Evolutionary conservation across 208 protist species (phyloP), one percentile per base, ranked within the genome.

Genomic region (Acanthamoeba polyphaga): DNA sequence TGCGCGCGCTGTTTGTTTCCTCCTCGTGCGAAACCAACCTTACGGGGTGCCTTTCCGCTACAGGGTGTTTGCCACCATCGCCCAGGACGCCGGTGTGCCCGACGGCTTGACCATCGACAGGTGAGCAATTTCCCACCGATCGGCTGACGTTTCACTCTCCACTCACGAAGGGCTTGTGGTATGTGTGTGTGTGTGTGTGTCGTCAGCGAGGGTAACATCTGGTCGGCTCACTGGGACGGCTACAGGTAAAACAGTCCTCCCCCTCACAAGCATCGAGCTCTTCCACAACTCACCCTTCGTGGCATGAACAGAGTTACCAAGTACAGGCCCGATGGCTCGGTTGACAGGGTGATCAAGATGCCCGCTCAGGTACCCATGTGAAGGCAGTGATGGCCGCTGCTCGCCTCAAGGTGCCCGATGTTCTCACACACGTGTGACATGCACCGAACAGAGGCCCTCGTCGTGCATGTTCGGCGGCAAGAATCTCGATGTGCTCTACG

Each of bases 401-500:
- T 43, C 9, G 15, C 38, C 1, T 43, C 38, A 43, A 43, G 38
- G 38, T 70, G 3, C n/a, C 64, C 22, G 19, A 24, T 27, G 0
- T 68, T 68, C 24, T 49, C 17, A 68, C 62, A 19, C 62, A 19
- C 62, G 24, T 29, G 19, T 60, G 55, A 32, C 3, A 5, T 19
- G 12, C 4, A 78, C 24, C 15, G 12, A 15, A 27, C 70, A 88
- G 80, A 55, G 80, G 80, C 80, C 80, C n/a, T 66, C 80, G 29
- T 88, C 80, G 80, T 88, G 80, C 80, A 88, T 88, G 80, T 88
- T 88, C 51, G 80, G 80, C 13, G 80, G 80, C 46, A 88, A 88
- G 80, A 88, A 88, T 29, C 80, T 88, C 19, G 80, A 88, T 22
- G 80, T 88, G 6, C 80, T 88, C 51, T 88, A 88, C 53, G 80